Evolutionary conservation across 2,329 filamentous ascomycete species (phyloP).

Genomic region (Cephalotrichum gorgonifer): DNA sequence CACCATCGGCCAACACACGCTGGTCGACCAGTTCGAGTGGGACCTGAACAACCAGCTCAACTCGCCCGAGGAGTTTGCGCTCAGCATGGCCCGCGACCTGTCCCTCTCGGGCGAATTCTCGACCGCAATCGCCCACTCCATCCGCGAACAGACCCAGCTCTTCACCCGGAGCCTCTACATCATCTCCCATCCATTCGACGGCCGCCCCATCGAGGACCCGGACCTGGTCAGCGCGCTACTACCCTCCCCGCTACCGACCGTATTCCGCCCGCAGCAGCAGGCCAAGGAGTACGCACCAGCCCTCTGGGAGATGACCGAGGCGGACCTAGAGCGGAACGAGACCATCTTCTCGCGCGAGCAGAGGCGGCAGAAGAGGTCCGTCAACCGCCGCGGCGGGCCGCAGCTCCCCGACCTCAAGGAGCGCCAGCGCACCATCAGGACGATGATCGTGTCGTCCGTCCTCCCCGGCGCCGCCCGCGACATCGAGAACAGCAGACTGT

Average conservation of each 20-base stretch:
- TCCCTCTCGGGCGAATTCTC: slow-evolving; percentile 92
- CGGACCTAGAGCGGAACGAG: slow-evolving; percentile 82
- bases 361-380: slow-evolving; percentile 85
- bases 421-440: slow-evolving; percentile 83
- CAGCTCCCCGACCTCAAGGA: slow-evolving; percentile 94
- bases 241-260: slow-evolving; percentile 67
- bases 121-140: slow-evolving; percentile 94
- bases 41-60: slow-evolving; percentile 94
- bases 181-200: slow-evolving; percentile 89
- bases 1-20: slow-evolving; percentile 86
- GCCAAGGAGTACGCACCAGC: slow-evolving; percentile 92
- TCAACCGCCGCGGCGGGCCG: slow-evolving; percentile 86
- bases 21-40: slow-evolving; percentile 98
- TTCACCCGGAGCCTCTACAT: slow-evolving; percentile 92
- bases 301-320: slow-evolving; percentile 86
- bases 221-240: slow-evolving; percentile 81
- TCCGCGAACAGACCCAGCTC: slow-evolving; percentile 88
- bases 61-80: slow-evolving; percentile 88
- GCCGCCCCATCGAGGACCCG: slow-evolving; percentile 81
- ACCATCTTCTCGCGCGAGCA: slow-evolving; percentile 90
- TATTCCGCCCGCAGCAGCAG: slow-evolving; percentile 84
- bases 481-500: slow-evolving; percentile 77
- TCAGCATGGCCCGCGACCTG: slow-evolving; percentile 79
- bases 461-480: slow-evolving; percentile 74
- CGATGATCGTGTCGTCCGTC: slow-evolving; percentile 83